Evolutionary conservation across 1,284 basidiomycete species (phyloP).

Genomic region (Megacollybia platyphylla): DNA sequence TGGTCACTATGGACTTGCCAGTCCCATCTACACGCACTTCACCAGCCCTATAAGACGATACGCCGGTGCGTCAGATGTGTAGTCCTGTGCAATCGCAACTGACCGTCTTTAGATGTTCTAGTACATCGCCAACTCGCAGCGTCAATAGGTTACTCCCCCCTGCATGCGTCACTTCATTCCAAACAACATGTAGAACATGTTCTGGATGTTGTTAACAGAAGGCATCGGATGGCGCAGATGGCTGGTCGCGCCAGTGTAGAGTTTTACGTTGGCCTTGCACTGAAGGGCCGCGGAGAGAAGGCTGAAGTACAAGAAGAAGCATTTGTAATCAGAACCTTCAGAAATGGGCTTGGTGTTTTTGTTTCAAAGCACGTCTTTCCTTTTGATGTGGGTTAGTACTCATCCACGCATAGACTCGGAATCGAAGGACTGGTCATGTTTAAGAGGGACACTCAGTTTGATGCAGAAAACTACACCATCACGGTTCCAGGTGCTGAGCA

Average conservation of each 20-base stretch:
- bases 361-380: conserved; percentile 68
- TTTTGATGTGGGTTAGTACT: conserved; percentile 4
- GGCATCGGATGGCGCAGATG: conserved; percentile 96
- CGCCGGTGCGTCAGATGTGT: conserved; percentile 54
- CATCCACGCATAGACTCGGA: conserved; percentile 51
- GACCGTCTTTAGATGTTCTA: conserved; percentile 59
- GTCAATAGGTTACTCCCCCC: conserved; percentile 73
- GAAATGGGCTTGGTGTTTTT: conserved; percentile 93
- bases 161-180: conserved; percentile 82
- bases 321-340: conserved; percentile 90
- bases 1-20: conserved; percentile 94
- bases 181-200: conserved; percentile 84
- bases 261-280: conserved; percentile 91
- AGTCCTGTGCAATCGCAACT: conserved; percentile 7
- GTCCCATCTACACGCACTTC: conserved; percentile 96
- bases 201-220: conserved; percentile 80
- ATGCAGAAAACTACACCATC: conserved; percentile 85
- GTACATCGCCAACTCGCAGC: conserved; percentile 92
- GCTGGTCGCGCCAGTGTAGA: conserved; percentile 92
- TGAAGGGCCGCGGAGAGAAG: conserved; percentile 57
- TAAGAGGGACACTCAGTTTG: conserved; percentile 77
- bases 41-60: conserved; percentile 91
- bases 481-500: conserved; percentile 32
- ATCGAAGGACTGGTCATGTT: conserved; percentile 92
- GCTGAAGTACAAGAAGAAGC: conserved; percentile 71